A percentile compares a stretch with the other conserved stretches of the same genome.
phyloP scores from a whole-genome alignment of 1,284 basidiomycete genomes.

The Ustilago nuda region DNA sequence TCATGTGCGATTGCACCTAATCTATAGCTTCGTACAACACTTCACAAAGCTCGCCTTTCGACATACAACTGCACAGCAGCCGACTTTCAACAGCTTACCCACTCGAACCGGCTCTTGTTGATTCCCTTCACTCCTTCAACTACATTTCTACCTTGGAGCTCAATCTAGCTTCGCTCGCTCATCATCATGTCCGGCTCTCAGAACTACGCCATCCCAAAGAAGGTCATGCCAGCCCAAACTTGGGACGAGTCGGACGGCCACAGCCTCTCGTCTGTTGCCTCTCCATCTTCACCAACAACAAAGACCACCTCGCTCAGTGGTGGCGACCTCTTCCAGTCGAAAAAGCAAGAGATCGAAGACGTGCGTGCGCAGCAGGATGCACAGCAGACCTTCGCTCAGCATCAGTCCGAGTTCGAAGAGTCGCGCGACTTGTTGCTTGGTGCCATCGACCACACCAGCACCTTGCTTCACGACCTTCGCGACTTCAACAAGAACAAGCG shows the following conservation, averaged over 20 bases:
- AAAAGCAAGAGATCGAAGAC: constrained; percentile 33
- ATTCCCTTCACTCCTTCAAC: not conserved
- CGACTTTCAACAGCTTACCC: not conserved
- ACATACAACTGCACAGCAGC: constrained; percentile 1
- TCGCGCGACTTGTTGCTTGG: constrained; percentile 44
- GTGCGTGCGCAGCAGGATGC: constrained; percentile 30
- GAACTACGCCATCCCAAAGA: constrained; percentile 43
- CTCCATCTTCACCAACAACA: constrained; percentile 33
- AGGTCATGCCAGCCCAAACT: constrained; percentile 29
- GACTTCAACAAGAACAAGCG: constrained; percentile 86
- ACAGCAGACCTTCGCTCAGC: constrained; percentile 41
- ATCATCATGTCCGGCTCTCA: constrained; percentile 32
- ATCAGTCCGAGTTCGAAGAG: constrained; percentile 47
- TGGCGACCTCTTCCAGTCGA: constrained; percentile 32
- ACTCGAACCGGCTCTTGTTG: not conserved
- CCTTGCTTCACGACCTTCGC: constrained; percentile 79
- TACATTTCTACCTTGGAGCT: not conserved
- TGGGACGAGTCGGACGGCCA: constrained; percentile 37
- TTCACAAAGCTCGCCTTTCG: not conserved
- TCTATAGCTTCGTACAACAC: not conserved
- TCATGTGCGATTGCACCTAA: constrained; percentile 20
- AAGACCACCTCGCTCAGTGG: constrained; percentile 18
- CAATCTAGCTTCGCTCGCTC: not conserved
- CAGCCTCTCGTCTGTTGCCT: constrained; percentile 21
- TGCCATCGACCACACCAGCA: constrained; percentile 79